These are phyloP conservation scores for Lactarius quietus DNA, from an alignment of 768 basidiomycete species.

Conservation along the genomic window DNA sequence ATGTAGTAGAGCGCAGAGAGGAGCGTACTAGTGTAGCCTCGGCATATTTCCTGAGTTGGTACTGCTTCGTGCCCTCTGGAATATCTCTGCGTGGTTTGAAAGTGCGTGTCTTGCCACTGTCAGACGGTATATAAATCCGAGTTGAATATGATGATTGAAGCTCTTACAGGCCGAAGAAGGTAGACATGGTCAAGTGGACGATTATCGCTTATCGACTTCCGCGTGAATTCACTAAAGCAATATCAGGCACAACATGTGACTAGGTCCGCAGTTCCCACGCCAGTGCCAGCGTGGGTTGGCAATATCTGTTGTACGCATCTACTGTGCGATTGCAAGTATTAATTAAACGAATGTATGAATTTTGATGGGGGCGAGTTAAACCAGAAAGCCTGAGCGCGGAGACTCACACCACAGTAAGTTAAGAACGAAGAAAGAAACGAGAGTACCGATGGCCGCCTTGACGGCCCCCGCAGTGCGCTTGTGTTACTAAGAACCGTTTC, in stretches of 20 bases:
- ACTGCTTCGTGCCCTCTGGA: constrained; percentile 95
- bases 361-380: not conserved
- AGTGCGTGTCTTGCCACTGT: constrained; percentile 85
- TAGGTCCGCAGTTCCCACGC: not conserved
- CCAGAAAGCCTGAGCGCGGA: not conserved
- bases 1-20: not conserved
- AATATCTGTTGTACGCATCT: too few species aligned
- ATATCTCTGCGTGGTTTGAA: constrained; percentile 97
- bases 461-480: too few species aligned
- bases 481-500: too few species aligned
- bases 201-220: not conserved
- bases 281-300: too few species aligned
- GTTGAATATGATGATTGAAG: not conserved
- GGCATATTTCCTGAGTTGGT: constrained; percentile 96
- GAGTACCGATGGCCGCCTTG: too few species aligned
- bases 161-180: constrained; percentile 88
- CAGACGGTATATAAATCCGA: not conserved
- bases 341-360: too few species aligned
- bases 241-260: not conserved
- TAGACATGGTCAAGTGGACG: constrained; percentile 52
- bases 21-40: constrained; percentile 82
- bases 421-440: too few species aligned
- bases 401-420: too few species aligned
- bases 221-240: too few species aligned
- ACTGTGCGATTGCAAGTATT: not conserved